Conservation (phyloP, 176 grass and related monocot species). For the Poa pratensis region DNA sequence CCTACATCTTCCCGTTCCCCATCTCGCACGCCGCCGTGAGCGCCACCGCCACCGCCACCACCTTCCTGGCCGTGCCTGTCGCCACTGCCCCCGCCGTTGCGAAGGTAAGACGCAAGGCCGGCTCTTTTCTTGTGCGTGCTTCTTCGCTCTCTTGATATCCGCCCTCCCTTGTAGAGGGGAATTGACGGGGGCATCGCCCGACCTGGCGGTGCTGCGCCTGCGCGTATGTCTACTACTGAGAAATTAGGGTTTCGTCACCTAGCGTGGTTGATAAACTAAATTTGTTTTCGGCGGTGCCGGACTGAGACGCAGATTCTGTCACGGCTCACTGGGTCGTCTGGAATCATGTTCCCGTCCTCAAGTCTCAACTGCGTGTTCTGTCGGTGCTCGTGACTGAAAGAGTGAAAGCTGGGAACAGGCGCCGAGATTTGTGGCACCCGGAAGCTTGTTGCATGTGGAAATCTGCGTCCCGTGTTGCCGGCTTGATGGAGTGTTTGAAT, state of each 20-base stretch:
- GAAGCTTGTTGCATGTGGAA: neutral
- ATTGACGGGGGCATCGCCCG: neutral
- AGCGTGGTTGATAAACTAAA: neutral
- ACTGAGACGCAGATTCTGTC: neutral
- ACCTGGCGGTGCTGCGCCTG: neutral
- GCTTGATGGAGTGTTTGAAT: neutral
- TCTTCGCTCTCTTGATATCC: neutral
- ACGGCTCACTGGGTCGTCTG: neutral
- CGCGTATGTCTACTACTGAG: neutral
- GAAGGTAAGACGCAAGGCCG: neutral
- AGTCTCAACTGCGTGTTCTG: neutral
- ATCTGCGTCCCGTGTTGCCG: neutral
- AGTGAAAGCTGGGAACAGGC: neutral
- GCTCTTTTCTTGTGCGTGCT: neutral
- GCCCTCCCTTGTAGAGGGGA: neutral
- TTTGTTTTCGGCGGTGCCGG: neutral
- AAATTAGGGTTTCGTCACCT: conserved; percentile 23
- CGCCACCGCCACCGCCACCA: neutral
- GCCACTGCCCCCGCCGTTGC: neutral
- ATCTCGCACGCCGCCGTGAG: neutral
- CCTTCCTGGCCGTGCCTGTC: neutral
- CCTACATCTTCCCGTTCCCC: neutral
- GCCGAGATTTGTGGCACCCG: neutral
- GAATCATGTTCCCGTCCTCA: neutral
- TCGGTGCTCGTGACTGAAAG: neutral